phyloP scores from a whole-genome alignment of 495 filamentous ascomycete genomes.

The Baudoinia panamericana region DNA sequence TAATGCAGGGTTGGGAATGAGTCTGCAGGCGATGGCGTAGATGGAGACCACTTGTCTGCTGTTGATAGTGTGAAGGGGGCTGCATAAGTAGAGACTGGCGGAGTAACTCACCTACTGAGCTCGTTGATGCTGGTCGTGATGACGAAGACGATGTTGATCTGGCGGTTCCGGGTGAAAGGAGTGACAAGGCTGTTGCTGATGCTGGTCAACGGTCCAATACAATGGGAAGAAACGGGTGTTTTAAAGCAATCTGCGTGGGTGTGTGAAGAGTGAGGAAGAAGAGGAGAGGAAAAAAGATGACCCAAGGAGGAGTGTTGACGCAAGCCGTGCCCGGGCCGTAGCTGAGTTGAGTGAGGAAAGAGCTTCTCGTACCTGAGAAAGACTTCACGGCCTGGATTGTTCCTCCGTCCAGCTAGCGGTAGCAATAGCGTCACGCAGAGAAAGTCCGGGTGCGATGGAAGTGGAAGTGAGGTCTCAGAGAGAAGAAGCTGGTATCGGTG shows the following conservation, averaged over 20 bases:
- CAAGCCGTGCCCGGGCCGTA: background rate
- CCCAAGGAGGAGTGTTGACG: background rate
- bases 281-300: background rate
- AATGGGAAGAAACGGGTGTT: slow-evolving; percentile 11
- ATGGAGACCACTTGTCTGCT: too few relatives aligned
- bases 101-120: too few relatives aligned
- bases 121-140: slow-evolving; percentile 8
- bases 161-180: slow-evolving; percentile 16
- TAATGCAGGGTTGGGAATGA: background rate
- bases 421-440: background rate
- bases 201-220: slow-evolving; percentile 17
- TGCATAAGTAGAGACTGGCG: slow-evolving; percentile 7
- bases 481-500: background rate
- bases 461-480: background rate
- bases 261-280: slow-evolving; percentile 12
- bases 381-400: background rate
- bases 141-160: slow-evolving; percentile 11
- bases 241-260: background rate
- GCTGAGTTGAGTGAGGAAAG: background rate
- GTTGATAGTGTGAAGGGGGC: background rate
- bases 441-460: background rate
- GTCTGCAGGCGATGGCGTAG: background rate
- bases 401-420: background rate
- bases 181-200: slow-evolving; percentile 16
- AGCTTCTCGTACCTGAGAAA: background rate